Evolutionary conservation across 2,329 filamentous ascomycete species (phyloP), one percentile per base, ranked within the genome.

Genomic region (Nemania serpens): DNA sequence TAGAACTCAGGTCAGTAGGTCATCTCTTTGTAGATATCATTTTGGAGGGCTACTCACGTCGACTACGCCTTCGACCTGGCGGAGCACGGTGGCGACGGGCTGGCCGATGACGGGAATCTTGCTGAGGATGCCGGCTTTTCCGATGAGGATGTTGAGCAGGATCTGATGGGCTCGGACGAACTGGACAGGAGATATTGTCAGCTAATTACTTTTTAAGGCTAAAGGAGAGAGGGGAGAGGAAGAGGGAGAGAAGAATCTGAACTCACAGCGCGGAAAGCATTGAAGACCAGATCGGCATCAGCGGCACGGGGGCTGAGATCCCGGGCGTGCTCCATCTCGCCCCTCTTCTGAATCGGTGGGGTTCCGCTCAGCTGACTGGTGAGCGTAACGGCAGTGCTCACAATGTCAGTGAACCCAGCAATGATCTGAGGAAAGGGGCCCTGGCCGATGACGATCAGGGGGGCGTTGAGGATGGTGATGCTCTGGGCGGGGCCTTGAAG

Each of bases 61-160:
- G 39, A 65, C 62, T 1, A 65, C 46, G 9, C 39, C 29, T 18
- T 65, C 62, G 9, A 65, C 60, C 1, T 13, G 10, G 17, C 62
- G 59, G 17, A 65, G 59, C 15, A 46, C 62, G 17, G 53, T n/a
- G n/a, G 62, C 62, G 7, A 60, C 50, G 5, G 62, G 62, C 34
- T 34, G n/a, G 11, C 62, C 62, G n/a, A 65, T 34, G 15, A 65
- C 2, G 7, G 62, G 62, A 7, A 65, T 4, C n/a, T 36, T 18
- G 13, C 42, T 29, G 13, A 65, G 41, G 17, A 63, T 10, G n/a
- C 58, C 58, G 20, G 54, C 62, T 15, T 64, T 64, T 20, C 62
- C 62, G 17, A 64, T 64, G 18, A 64, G 48, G 51, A 64, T 64
- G 34, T 59, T 64, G 1, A 64, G 46, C 2, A 64, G 52, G 17